Base-by-base conservation (phyloP, 108 stramenopile genomes). In the Pseudonitzschia delicatissima region DNA sequence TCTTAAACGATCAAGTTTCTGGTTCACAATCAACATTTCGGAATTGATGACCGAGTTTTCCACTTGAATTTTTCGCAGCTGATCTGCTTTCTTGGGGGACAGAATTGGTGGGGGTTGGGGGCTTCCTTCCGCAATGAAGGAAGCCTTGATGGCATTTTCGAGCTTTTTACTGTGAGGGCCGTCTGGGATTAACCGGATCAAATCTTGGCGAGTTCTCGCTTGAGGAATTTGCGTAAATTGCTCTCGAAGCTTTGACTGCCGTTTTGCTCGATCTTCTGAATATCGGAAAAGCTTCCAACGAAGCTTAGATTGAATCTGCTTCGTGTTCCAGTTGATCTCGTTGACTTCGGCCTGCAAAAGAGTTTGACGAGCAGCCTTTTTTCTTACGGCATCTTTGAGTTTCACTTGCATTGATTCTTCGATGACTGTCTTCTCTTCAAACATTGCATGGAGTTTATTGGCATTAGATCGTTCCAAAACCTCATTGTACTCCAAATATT, bases 301-400 rank as follows among this genome's bases (percentile, higher is more conserved):
- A 39, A 77, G 48, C 17, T 71, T 33, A 1, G 63, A 69, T 52
- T 67, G 36, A 18, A 60, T 53, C 3, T 44, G 18, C 36, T 66
- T 55, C 0, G 69, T 64, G 5, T 36, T 45, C 20, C 51, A 40
- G 20, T 68, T 20, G 5, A 78, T 18, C 18, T 65, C 35, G 13
- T 45, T 66, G 12, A 83, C 26, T 35, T 78, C 64, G 20, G 51
- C 17, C 36, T 76, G 77, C 18, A 78, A 45, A 27, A 65, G 39
- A 49, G 70, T 83, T 42, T 78, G 76, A 25, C 62, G 25, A n/a
- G 70, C 74, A 26, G 82, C 82, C 64, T 83, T 83, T 13, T 61
- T 45, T 18, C 71, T 47, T 31, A 66, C 34, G 20, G 82, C 82
- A 53, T 78, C 71, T 8, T 53, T 50, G 31, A 83, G 51, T 21